A percentile compares a stretch with the other conserved stretches of the same genome.
phyloP scores from a whole-genome alignment of 192 early-diverging fungal species.

The Umbelopsis ramanniana region DNA sequence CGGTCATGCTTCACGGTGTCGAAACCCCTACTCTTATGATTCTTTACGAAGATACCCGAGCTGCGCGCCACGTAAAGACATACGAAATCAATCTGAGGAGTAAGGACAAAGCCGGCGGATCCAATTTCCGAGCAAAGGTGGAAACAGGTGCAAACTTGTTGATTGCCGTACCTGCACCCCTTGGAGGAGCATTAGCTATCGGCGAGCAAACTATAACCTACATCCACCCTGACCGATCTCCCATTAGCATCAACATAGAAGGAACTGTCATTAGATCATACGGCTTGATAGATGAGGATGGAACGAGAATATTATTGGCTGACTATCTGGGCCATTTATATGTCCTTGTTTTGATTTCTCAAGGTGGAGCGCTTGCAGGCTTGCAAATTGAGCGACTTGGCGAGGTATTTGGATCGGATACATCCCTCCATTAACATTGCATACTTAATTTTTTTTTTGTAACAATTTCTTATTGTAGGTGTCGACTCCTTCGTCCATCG shows the following conservation, averaged over 20 bases:
- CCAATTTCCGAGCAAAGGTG: slow-evolving; percentile 38
- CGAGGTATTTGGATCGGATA: slow-evolving; percentile 41
- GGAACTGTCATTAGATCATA: slow-evolving; percentile 54
- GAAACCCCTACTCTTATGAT: slow-evolving; percentile 52
- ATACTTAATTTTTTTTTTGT: too few species aligned
- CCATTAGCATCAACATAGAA: slow-evolving; percentile 45
- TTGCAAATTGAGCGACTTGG: slow-evolving; percentile 44
- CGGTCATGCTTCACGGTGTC: slow-evolving; percentile 48
- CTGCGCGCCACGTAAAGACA: slow-evolving; percentile 53
- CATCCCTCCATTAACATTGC: too few species aligned
- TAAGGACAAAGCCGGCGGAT: slow-evolving; percentile 42
- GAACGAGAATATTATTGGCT: slow-evolving; percentile 67
- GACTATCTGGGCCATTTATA: slow-evolving; percentile 70
- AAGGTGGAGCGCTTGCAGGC: slow-evolving; percentile 33
- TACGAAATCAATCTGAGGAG: slow-evolving; percentile 59
- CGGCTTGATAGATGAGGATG: slow-evolving; percentile 52
- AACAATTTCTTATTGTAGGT: slow-evolving; percentile 18
- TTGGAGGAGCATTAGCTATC: slow-evolving; percentile 60
- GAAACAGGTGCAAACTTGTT: slow-evolving; percentile 52
- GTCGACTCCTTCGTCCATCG: slow-evolving; percentile 62
- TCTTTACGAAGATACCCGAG: slow-evolving; percentile 61
- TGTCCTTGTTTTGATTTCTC: slow-evolving; percentile 48
- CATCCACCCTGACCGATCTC: slow-evolving; percentile 37
- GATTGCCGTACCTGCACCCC: slow-evolving; percentile 61
- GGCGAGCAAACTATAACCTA: slow-evolving; percentile 62